Percentiles rank a stretch among this genome's conserved stretches.
phyloP scores from a whole-genome alignment of 2,329 filamentous ascomycete genomes.

The Fusarium torreyae region DNA sequence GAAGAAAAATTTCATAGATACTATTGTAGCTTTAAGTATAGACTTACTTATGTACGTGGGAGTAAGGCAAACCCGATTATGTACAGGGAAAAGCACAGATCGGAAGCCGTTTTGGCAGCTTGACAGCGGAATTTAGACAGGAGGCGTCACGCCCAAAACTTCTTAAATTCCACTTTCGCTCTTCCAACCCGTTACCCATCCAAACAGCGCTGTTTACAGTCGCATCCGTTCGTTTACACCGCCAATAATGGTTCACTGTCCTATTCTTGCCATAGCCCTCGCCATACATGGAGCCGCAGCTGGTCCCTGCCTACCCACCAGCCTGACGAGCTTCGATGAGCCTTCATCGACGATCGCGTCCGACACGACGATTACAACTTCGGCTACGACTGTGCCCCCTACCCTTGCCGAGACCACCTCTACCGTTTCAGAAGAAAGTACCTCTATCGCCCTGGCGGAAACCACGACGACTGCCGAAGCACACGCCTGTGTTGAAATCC shows the following conservation, averaged over 20 bases:
- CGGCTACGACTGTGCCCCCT: background rate
- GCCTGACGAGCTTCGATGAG: background rate
- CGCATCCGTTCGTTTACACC: background rate
- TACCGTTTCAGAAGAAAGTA: background rate
- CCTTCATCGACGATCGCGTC: background rate
- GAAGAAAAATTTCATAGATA: no score
- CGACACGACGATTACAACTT: background rate
- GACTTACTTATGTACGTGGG: no score
- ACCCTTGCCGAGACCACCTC: background rate
- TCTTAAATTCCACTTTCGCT: no score
- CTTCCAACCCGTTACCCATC: no score
- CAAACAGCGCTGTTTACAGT: background rate
- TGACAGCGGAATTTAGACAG: no score
- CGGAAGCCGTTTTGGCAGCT: no score
- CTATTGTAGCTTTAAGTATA: no score
- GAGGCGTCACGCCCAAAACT: no score
- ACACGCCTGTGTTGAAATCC: background rate
- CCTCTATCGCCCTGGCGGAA: background rate
- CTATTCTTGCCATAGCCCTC: background rate
- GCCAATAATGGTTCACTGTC: background rate
- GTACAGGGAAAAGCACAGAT: no score
- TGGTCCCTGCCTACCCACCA: background rate
- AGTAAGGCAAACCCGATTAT: no score
- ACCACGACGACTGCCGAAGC: background rate
- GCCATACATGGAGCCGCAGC: conserved; percentile 8